Evolutionary conservation across 495 filamentous ascomycete genomes (phyloP), one percentile per base, ranked within the genome.

Genomic region (Thozetella sp.): DNA sequence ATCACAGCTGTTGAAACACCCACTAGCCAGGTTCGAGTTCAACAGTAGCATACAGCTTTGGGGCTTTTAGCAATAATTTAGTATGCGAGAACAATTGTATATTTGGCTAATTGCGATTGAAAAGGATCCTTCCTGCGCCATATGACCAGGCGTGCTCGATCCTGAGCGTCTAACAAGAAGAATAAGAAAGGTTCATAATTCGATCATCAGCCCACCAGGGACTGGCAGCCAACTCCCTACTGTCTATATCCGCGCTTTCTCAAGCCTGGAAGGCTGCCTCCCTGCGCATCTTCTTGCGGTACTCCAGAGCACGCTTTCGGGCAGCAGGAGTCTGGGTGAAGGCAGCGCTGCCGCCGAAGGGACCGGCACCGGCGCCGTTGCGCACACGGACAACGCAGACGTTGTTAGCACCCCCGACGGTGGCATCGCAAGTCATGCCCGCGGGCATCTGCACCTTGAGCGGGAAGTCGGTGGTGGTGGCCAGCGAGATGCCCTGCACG

Each of bases 361-460:
- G 86, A 1, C 86, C 86, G 6, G 84, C 84, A 12, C 73, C 63
- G 0, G 85, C 82, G 6, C 70, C 60, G 67, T 88, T 88, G 46
- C 82, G 77, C 26, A 88, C 76, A 19, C 83, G 75, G 13, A 84
- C 83, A 56, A 87, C 70, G 72, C 85, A 88, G 27, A 87, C 83
- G 56, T 83, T 81, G 51, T 73, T 56, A 1, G 77, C 80, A 10
- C 79, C 81, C 17, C 75, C 84, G 22, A 80, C 79, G 15, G 72
- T 73, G 22, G 73, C 85, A 22, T 80, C 76, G 72, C 85, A 88
- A 9, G 81, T 85, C 83, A 87, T 86, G 45, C 82, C 84, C 0
- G 72, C 74, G 1, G 85, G 85, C 81, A 88, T 86, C 70, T 85
- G 72, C 4, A 88, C 77, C 9, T 70, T 75, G 40, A 88, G 64